Base-by-base conservation (phyloP, 2,329 filamentous ascomycete species). In the Colletotrichum salicis region DNA sequence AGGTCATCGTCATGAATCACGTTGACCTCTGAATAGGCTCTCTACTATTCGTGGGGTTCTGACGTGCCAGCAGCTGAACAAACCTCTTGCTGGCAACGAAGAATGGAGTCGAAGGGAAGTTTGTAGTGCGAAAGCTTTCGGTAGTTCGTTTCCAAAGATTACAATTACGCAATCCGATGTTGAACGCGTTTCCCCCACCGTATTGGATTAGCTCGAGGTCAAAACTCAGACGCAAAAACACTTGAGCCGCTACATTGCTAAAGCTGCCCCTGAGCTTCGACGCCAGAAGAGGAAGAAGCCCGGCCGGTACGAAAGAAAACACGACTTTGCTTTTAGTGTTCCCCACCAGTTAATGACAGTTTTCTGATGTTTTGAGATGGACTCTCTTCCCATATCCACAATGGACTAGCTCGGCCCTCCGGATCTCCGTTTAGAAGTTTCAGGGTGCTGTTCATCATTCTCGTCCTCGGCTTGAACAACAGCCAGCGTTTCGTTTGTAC, bases 91-190 rank as follows among this genome's bases (percentile, higher is more conserved):
- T n/a, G 19, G 41, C 41, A 48, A 48, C 5, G 22, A 48, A 48
- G 41, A 48, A 54, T 54, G 51, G 51, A 27, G n/a, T 27, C 11
- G 51, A 13, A 24, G 24, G 51, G 51, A n/a, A 54, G 35, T 22
- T 45, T 29, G 6, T 12, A 29, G 5, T 11, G 11, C 7, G 22
- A 13, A 35, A 13, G 19, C 22, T 13, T 45, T 22, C 35, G 12
- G 22, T 15, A 59, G 22, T 5, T 15, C 5, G 11, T 27, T 45
- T 59, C 57, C 7, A 45, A 19, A 45, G 13, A 59, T 24, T 15
- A n/a, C 35, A 45, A 5, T 45, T 41, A 45, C 11, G 35, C 57
- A 59, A 59, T 59, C 35, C 57, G 57, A 59, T 59, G 33, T 59
- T 59, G 31, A 27, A 45, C 7, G 6, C n/a, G 13, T 29, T 29